phyloP scores from a whole-genome alignment of 345 rosid genomes.

The Aquilaria malaccensis region DNA sequence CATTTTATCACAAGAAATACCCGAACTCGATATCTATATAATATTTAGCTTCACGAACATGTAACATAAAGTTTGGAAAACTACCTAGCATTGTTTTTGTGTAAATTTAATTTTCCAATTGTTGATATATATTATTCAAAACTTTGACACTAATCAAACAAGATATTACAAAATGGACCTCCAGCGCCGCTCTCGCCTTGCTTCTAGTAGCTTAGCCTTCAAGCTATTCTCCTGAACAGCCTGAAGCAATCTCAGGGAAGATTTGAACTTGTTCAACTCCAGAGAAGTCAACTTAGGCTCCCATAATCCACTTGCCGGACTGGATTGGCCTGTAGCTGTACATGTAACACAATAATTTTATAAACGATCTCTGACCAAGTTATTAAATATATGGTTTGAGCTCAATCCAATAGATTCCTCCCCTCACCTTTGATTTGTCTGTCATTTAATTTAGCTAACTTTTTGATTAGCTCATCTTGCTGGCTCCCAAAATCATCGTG shows the following conservation, averaged over 20 bases:
- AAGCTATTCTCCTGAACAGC: not conserved
- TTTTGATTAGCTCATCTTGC: not conserved
- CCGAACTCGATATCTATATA: no score
- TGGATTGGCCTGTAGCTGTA: constrained; percentile 23
- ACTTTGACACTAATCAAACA: no score
- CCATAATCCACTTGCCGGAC: constrained; percentile 35
- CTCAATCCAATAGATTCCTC: constrained; percentile 9
- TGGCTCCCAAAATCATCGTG: not conserved
- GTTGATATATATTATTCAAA: no score
- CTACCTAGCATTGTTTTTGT: no score
- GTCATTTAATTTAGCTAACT: no score
- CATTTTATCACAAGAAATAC: no score
- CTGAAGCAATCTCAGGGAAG: constrained; percentile 31
- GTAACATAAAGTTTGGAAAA: no score
- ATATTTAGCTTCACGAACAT: no score
- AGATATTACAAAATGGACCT: no score
- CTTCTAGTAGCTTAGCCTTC: constrained; percentile 38
- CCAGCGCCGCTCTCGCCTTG: constrained; percentile 41
- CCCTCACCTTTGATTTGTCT: no score
- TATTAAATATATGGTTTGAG: constrained; percentile 26
- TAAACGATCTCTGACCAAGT: constrained; percentile 38
- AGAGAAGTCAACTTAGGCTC: constrained; percentile 36
- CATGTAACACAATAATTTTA: constrained; percentile 23
- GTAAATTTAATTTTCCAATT: no score
- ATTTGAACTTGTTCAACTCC: constrained; percentile 29